phyloP scores from a whole-genome alignment of 2,329 filamentous ascomycete species.

The Podosphaera fusca region DNA sequence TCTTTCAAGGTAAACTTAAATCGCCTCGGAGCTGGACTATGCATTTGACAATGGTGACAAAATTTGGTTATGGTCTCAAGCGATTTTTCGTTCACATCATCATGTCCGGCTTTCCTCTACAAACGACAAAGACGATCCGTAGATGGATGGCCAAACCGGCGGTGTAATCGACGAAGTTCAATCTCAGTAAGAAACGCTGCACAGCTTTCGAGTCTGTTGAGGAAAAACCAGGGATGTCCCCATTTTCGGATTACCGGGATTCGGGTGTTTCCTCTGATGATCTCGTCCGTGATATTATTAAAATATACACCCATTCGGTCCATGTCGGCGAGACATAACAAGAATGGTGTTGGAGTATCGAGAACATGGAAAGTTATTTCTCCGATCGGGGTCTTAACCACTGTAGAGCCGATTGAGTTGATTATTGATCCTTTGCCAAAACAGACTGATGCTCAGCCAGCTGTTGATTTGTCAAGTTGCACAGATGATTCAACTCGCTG shows the following conservation, averaged over 20 bases:
- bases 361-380: no score
- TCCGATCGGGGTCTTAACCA: no score
- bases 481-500: no score
- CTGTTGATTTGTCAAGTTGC: no score
- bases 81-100: not conserved
- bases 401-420: no score
- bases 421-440: no score
- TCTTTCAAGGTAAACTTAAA: slow-evolving; percentile 2
- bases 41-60: slow-evolving; percentile 1
- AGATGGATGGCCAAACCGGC: slow-evolving; percentile 1
- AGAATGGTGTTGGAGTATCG: no score
- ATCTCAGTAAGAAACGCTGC: not conserved
- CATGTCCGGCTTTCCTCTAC: not conserved
- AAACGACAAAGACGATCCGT: not conserved
- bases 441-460: no score
- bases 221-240: not conserved
- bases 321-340: no score
- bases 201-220: not conserved
- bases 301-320: no score
- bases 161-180: not conserved
- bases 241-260: not conserved
- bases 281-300: no score
- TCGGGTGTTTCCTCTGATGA: not conserved
- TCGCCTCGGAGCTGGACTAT: not conserved
- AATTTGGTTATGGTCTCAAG: not conserved